Evolutionary conservation across 1,139 yeast species (phyloP).

Genomic region (Taphrina pruni): DNA sequence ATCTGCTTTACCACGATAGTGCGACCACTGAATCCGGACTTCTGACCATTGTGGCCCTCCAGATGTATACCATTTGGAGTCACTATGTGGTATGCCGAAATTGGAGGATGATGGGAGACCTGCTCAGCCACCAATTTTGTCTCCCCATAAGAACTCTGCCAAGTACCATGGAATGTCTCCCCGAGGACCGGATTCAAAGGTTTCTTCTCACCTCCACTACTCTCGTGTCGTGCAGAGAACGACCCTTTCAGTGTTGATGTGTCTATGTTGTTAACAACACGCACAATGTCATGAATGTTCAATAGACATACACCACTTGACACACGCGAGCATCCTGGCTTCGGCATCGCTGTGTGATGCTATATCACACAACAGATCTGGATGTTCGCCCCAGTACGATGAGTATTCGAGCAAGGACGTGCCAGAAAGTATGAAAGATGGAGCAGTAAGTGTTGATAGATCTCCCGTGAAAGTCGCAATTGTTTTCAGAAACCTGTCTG

Average conservation of each 20-base stretch:
- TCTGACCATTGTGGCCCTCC: conserved; percentile 89
- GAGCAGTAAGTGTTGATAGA: conserved; percentile 90
- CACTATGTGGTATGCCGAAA: conserved; percentile 78
- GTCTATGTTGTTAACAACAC: conserved; percentile 7
- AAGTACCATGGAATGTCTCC: conserved; percentile 84
- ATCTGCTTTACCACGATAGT: conserved; percentile 82
- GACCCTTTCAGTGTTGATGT: conserved; percentile 83
- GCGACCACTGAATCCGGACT: conserved; percentile 80
- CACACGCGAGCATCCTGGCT: conserved; percentile 76
- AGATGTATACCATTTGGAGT: conserved; percentile 72
- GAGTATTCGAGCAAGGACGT: conserved; percentile 88
- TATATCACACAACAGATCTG: conserved; percentile 79
- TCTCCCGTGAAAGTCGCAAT: conserved; percentile 95
- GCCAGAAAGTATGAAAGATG: conserved; percentile 95
- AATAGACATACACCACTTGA: conserved; percentile 74
- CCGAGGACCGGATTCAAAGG: conserved; percentile 95
- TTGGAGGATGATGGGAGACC: conserved; percentile 98
- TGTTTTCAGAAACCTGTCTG: conserved; percentile 70
- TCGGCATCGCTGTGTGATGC: conserved; percentile 57
- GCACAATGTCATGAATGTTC: background rate
- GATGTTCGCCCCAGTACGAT: conserved; percentile 82
- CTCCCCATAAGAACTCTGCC: conserved; percentile 68
- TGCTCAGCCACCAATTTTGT: conserved; percentile 77
- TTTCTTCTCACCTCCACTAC: conserved; percentile 80
- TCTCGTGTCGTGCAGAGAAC: conserved; percentile 89